Evolutionary conservation across 192 early-diverging fungal species (phyloP), one percentile per base, ranked within the genome.

Genomic region (Backusella tarrabulga): DNA sequence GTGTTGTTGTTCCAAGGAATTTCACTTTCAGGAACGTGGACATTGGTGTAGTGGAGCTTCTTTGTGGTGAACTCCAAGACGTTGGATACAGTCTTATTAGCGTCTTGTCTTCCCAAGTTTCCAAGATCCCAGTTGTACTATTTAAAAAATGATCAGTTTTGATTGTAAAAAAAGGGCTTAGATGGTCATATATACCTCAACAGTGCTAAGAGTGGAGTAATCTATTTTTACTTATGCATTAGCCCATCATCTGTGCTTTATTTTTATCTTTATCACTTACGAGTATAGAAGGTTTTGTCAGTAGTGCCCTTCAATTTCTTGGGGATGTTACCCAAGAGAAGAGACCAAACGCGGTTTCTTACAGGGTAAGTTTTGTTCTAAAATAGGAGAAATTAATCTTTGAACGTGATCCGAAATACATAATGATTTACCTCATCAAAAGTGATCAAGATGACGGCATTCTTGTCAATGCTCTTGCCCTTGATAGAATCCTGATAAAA

Each of bases 51-150:
- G 23, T 77, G 76, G 11, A 84, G 73, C 2, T 66, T 19, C 68
- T 82, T 79, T 73, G 85, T 81, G 52, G 80, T 72, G 35, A 80
- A 68, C 1, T 77, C 75, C 26, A 85, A 89, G 72, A 88, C 81
- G 67, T 89, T 88, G 66, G 85, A 82, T 12, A 77, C 60, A 32
- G 77, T 85, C 40, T 77, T 76, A n/a, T 84, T 86, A 15, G 83
- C 76, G 76, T 93, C 92, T 71, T 81, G 82, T 29, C 83, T 77
- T 11, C 88, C 89, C 60, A 93, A 77, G 81, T 84, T 85, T 12
- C 83, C 86, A n/a, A 94, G 77, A 46, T 82, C 84, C 88, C 90
- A 94, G 85, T 89, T 90, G 56, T 85, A 52, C 80, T 90, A 56
- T 50, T 35, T 7, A 63, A 6, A 36, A 21, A 68, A 42, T 38